Evolutionary conservation across 129 eudicot species (phyloP), one percentile per base, ranked within the genome.

Genomic region (Tagetes erecta): DNA sequence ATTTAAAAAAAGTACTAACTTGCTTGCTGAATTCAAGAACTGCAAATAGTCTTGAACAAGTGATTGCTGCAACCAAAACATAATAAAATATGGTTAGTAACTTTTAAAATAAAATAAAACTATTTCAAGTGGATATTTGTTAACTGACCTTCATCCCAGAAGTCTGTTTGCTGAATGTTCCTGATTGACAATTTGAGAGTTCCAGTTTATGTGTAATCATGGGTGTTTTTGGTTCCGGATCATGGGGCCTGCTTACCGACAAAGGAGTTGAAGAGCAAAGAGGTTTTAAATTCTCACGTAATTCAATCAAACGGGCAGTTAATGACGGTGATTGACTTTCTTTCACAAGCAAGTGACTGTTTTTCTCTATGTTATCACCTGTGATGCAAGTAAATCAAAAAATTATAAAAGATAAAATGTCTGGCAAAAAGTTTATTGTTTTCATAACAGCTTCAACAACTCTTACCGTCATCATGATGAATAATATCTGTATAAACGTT

Each of bases 11-110:
- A 44, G 37, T 33, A 88, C 96, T 91, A 71, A 95, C 99, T 91
- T 91, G 94, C 67, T 83, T 37, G 99, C 99, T 9, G 90, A 68
- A 74, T 95, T 95, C 59, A 95, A 55, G 71, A 91, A 91, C 53
- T 74, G 85, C 20, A 95, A 72, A 64, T 81, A 88, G 34, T 85
- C 87, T 38, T 82, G 81, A 65, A 95, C 96, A 80, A 95, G 81
- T 12, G 93, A 76, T 58, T 95, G 66, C 99, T 95, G 84, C 64
- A 64, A 80, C 10, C 36, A 70, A 0, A 63, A 7, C 55, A 53
- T 46, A 50, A 63, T 31, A 81, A 20, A 13, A 0, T 11, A 46
- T 40, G 33, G 38, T 67, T 46, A 64, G 58, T 37, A 13, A 68
- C 71, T 57, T 10, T 49, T 50, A 31, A 76, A 1, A 35, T 64